A percentile compares a stretch with the other conserved stretches of the same genome.
phyloP scores from a whole-genome alignment of 371 early-diverging fungal genomes.

The Coemansia sp. region DNA sequence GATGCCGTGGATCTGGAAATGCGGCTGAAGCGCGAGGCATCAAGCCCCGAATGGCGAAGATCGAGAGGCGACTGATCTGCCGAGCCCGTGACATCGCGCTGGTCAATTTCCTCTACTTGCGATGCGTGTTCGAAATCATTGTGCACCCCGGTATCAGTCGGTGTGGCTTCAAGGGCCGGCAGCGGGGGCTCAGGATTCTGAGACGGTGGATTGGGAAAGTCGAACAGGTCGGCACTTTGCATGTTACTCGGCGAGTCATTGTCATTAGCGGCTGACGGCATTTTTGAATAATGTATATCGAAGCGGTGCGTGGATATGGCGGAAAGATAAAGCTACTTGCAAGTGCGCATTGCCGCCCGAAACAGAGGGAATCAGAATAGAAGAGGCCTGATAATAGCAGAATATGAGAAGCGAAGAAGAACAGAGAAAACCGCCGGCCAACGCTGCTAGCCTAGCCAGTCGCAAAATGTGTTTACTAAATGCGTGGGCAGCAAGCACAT shows the following conservation, averaged over 20 bases:
- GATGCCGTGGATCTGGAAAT: constrained; percentile 40
- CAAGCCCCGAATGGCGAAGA: background rate
- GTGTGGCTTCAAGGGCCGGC: background rate
- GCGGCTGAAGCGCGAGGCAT: constrained; percentile 6
- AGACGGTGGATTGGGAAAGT: constrained; percentile 32
- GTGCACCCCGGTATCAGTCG: no score
- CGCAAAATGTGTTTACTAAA: background rate
- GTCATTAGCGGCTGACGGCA: constrained; percentile 5
- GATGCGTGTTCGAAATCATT: background rate
- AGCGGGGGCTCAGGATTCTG: background rate
- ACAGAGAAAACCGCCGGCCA: background rate
- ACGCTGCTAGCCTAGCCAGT: background rate
- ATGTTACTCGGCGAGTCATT: background rate
- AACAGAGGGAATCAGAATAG: background rate
- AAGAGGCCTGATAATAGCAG: background rate
- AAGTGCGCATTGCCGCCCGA: background rate
- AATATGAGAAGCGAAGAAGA: background rate
- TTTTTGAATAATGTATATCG: background rate
- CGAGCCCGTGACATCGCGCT: background rate
- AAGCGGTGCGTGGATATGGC: background rate
- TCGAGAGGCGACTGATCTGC: background rate
- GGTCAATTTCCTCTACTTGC: background rate
- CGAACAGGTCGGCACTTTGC: constrained; percentile 21
- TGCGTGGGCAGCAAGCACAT: background rate
- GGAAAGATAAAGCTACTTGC: no score